Evolutionary conservation across 129 eudicot genomes (phyloP), one percentile per base, ranked within the genome.

Genomic region (Solidago caesia): DNA sequence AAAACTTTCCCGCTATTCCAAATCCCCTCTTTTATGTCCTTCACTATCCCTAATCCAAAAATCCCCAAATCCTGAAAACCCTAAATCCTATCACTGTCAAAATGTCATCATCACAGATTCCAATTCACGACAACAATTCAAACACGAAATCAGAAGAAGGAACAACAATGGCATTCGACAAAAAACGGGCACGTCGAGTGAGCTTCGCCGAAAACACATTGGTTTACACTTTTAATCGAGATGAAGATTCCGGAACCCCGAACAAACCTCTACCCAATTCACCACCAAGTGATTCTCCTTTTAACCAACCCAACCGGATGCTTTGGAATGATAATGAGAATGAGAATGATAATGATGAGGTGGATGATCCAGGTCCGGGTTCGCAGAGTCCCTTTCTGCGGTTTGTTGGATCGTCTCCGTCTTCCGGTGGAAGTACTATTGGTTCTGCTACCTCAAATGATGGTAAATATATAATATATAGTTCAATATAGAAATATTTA

Each of bases 161-260:
- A 21, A 21, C 21, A 67, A 85, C 81, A 5, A 74, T 62, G 14
- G 85, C 87, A 2, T 68, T 82, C 45, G 64, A 82, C 47, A 89
- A 83, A 81, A 90, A 86, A 71, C 91, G 97, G 25, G 67, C 89
- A 13, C 86, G 97, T 7, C 87, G 98, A 14, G 98, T 94, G 69
- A 94, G 98, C 85, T 94, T 94, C 78, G 98, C 98, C 9, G 98
- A 94, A 83, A 94, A 81, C 68, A 94, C 98, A 0, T 85, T 92
- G 7, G 78, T 94, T 14, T 96, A 84, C 86, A 70, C 88, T 15
- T 94, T 90, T 83, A 86, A 83, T 75, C 82, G 96, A 6, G 98
- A 94, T 69, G 97, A 93, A 5, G 95, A 89, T 6, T 70, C 59
- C 67, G 92, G 80, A 70, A 82, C 33, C 46, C 74, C 82, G 0